Base-by-base conservation (phyloP, 2,329 filamentous ascomycete genomes). In the Simplicillium sp. region DNA sequence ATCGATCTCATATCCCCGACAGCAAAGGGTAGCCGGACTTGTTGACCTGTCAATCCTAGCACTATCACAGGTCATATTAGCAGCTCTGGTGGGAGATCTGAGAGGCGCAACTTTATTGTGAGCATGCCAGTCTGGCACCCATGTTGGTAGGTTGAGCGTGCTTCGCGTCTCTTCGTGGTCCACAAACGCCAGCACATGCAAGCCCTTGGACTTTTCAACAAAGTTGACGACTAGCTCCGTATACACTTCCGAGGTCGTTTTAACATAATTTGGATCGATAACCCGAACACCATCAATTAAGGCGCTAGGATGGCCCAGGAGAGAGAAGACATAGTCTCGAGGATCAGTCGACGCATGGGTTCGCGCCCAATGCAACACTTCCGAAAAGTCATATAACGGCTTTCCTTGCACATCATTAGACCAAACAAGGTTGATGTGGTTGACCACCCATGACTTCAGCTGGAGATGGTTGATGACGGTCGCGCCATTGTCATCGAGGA, bases 381-480 rank as follows among this genome's bases (percentile, higher is more conserved):
- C 41, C 29, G 37, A 36, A 14, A 43, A 43, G 29, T 43, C 41
- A 20, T 18, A 43, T 11, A 34, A 9, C 7, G 41, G 41, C 2
- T 34, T 37, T 37, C 41, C 41, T 32, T 39, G 28, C 17, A 34
- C 14, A 7, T 37, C 34, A 38, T 34, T 37, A n/a, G 41, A 43
- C 41, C 41, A 43, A 11, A 43, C 41, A 6, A 43, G 41, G 29
- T 43, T 43, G 37, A 43, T 40, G 20, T 43, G 41, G 29, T 43
- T 43, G 37, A 37, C 39, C 16, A 43, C 41, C 41, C 41, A 43
- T 15, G 41, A 43, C 18, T 43, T 40, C 33, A 43, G 41, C 20
- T 33, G 28, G 15, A 43, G 41, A 17, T 18, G 37, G 29, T 43
- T 43, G 33, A 43, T 43, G 37, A 43, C 41, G n/a, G 41, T 39